A percentile compares a stretch with the other conserved stretches of the same genome.
These are phyloP conservation scores for Talaromyces sp. DNA, from an alignment of 2,329 filamentous ascomycete genomes.

Conservation along the genomic window DNA sequence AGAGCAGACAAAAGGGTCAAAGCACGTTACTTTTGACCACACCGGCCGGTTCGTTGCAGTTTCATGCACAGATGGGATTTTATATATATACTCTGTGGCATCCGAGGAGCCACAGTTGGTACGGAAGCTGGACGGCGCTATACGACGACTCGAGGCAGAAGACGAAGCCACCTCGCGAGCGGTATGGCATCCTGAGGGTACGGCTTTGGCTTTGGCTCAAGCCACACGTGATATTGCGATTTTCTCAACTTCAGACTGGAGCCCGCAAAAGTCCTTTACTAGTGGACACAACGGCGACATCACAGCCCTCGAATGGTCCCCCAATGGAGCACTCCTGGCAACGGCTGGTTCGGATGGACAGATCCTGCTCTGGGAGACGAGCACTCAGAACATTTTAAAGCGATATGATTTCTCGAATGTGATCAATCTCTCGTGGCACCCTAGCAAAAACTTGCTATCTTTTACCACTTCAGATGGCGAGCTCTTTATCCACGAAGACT, in stretches of 20 bases:
- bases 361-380: slow-evolving; percentile 74
- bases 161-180: slow-evolving; percentile 69
- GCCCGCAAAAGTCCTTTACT: slow-evolving; percentile 73
- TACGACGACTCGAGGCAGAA: slow-evolving; percentile 71
- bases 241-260: slow-evolving; percentile 85
- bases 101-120: slow-evolving; percentile 75
- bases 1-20: slow-evolving; percentile 81
- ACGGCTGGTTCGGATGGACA: slow-evolving; percentile 50
- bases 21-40: slow-evolving; percentile 84
- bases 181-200: slow-evolving; percentile 90
- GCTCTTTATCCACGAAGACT: slow-evolving; percentile 72
- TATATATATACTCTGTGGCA: slow-evolving; percentile 84
- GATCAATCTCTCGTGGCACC: slow-evolving; percentile 85
- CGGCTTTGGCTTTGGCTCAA: slow-evolving; percentile 82
- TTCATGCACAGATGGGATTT: slow-evolving; percentile 79
- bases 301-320: slow-evolving; percentile 85
- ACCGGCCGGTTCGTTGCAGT: slow-evolving; percentile 70
- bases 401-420: slow-evolving; percentile 77
- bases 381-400: slow-evolving; percentile 74
- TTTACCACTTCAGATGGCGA: slow-evolving; percentile 93
- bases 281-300: slow-evolving; percentile 79
- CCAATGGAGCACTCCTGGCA: slow-evolving; percentile 83
- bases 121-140: slow-evolving; percentile 78
- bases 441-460: slow-evolving; percentile 77
- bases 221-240: slow-evolving; percentile 78